Percentiles rank a stretch among this genome's conserved stretches.
Conservation (phyloP, 2,329 filamentous ascomycete genomes). For the Lachnellula arida region DNA sequence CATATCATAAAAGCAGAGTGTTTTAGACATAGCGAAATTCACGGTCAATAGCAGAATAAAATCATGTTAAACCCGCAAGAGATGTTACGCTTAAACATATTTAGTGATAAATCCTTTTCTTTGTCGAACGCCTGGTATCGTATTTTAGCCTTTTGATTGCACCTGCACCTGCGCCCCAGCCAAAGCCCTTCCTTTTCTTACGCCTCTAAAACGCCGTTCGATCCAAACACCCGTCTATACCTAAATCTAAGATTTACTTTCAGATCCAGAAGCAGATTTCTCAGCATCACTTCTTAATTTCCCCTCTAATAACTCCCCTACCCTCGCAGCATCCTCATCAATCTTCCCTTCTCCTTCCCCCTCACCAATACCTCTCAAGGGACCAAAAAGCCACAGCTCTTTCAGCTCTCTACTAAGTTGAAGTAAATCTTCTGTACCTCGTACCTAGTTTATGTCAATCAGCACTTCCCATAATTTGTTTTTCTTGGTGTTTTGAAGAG, state of each 20-base stretch:
- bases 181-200: neutral
- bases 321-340: constrained; percentile 33
- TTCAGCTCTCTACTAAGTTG: constrained; percentile 45
- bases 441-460: constrained; percentile 22
- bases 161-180: no score
- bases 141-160: neutral
- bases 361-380: constrained; percentile 41
- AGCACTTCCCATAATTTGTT: neutral
- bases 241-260: neutral
- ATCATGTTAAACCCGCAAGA: no score
- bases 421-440: constrained; percentile 39
- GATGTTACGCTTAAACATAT: no score
- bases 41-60: no score
- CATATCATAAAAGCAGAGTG: no score
- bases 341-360: constrained; percentile 38
- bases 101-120: no score
- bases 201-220: neutral
- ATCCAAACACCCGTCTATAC: neutral
- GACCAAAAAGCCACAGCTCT: constrained; percentile 46
- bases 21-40: no score
- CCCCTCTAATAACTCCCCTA: constrained; percentile 25
- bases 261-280: neutral
- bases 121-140: neutral
- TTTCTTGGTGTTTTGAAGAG: neutral
- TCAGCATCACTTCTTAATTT: constrained; percentile 13